phyloP scores from a whole-genome alignment of 192 early-diverging fungal genomes.

The Coemansia sp. region DNA sequence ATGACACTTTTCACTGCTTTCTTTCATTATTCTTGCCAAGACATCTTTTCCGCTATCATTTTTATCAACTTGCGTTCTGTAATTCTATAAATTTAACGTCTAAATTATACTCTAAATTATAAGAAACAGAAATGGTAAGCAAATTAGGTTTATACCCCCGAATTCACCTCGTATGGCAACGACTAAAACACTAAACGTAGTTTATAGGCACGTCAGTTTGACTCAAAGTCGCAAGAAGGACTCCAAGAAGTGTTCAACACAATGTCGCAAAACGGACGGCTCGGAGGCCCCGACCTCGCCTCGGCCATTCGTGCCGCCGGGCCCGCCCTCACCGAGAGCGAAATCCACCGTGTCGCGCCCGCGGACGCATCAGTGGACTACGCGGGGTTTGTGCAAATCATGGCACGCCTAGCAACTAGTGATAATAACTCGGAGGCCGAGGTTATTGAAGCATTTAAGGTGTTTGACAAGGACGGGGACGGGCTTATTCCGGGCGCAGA shows the following conservation, averaged over 20 bases:
- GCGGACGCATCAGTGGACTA: constrained; percentile 76
- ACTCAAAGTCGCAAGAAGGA: not conserved
- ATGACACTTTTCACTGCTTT: too few species aligned
- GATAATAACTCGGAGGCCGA: constrained; percentile 81
- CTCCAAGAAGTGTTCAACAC: not conserved
- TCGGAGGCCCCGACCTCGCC: not conserved
- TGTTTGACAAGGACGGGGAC: constrained; percentile 94
- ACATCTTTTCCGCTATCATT: too few species aligned
- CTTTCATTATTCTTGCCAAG: too few species aligned
- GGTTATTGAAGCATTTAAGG: constrained; percentile 83
- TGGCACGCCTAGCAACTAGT: constrained; percentile 74
- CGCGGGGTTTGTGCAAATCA: constrained; percentile 86
- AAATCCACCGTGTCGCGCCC: not conserved
- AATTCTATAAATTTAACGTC: not conserved
- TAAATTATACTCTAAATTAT: too few species aligned
- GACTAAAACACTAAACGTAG: not conserved
- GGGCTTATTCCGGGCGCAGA: constrained; percentile 87
- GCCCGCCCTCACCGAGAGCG: not conserved
- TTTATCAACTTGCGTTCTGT: not conserved
- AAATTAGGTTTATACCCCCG: not conserved
- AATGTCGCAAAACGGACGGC: constrained; percentile 2
- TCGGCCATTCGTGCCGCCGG: not conserved
- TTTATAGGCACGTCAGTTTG: not conserved
- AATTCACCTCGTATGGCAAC: not conserved
- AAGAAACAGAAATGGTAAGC: not conserved